These are phyloP conservation scores for Leishmania braziliensis DNA, from an alignment of 208 protist species.

Conservation along the genomic window DNA sequence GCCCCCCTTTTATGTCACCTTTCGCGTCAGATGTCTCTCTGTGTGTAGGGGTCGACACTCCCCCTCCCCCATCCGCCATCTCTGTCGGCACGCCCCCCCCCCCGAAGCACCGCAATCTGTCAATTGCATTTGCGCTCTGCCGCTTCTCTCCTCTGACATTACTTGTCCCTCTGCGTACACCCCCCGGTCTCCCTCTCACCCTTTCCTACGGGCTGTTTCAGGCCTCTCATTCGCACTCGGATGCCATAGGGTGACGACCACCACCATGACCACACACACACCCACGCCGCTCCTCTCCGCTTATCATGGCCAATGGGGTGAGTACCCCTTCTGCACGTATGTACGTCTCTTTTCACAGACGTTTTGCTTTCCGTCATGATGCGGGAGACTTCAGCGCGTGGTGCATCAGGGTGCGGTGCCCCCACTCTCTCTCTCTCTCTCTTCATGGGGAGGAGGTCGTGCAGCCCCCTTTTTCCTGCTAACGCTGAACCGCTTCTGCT, in stretches of 20 bases:
- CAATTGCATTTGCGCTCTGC: neutral
- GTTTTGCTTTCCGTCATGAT: neutral
- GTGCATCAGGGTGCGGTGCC: neutral
- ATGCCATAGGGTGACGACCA: too few relatives aligned
- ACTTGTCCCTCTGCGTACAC: neutral
- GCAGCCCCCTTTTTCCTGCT: neutral
- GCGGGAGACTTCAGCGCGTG: too few relatives aligned
- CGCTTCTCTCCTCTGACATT: neutral
- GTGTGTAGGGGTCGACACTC: too few relatives aligned
- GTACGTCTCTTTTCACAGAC: neutral
- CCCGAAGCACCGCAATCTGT: too few relatives aligned
- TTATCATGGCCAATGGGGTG: neutral
- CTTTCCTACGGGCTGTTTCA: too few relatives aligned
- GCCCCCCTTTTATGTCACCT: too few relatives aligned
- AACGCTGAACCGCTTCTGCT: neutral
- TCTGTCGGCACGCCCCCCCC: too few relatives aligned
- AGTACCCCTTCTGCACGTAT: neutral
- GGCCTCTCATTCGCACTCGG: too few relatives aligned
- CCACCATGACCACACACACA: neutral
- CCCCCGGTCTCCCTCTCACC: too few relatives aligned
- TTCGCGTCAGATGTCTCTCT: too few relatives aligned
- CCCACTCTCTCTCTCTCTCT: neutral
- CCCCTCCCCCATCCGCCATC: too few relatives aligned
- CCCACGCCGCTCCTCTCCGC: neutral
- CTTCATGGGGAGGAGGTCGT: neutral